Evolutionary conservation across 2,329 filamentous ascomycete species (phyloP).

Genomic region (Fusarium torulosum): DNA sequence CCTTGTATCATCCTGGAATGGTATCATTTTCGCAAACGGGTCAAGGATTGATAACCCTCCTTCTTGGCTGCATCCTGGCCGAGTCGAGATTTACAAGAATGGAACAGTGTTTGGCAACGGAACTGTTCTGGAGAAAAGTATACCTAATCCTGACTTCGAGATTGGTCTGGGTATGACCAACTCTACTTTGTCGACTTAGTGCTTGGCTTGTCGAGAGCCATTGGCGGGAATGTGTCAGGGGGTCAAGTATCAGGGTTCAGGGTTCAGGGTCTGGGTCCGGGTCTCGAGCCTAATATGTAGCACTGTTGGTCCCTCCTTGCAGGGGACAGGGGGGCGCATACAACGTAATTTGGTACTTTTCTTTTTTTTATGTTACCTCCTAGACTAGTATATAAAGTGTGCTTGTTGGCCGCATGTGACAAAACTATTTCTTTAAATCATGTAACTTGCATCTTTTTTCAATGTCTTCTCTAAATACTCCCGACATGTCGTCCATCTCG

Average conservation of each 20-base stretch:
- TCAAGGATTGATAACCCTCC: neutral
- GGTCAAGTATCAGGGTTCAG: neutral
- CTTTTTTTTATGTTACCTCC: neutral
- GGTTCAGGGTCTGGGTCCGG: neutral
- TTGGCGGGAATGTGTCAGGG: neutral
- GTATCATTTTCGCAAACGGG: slow-evolving; percentile 3
- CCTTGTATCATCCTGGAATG: neutral
- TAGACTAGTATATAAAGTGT: neutral
- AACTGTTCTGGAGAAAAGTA: neutral
- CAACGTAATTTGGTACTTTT: neutral
- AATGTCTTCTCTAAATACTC: neutral
- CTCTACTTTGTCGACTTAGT: neutral
- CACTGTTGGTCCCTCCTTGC: neutral
- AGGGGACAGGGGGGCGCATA: neutral
- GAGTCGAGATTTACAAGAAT: neutral
- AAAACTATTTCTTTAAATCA: too few species aligned
- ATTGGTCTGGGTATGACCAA: neutral
- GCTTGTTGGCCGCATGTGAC: too few species aligned
- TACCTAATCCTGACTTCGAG: neutral
- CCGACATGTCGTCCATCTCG: neutral
- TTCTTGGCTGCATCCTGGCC: neutral
- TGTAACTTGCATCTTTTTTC: neutral
- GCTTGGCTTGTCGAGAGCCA: neutral
- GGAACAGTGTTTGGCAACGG: neutral
- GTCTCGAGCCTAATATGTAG: neutral